Base-by-base conservation (phyloP, 768 basidiomycete genomes). In the Galerina marginata region DNA sequence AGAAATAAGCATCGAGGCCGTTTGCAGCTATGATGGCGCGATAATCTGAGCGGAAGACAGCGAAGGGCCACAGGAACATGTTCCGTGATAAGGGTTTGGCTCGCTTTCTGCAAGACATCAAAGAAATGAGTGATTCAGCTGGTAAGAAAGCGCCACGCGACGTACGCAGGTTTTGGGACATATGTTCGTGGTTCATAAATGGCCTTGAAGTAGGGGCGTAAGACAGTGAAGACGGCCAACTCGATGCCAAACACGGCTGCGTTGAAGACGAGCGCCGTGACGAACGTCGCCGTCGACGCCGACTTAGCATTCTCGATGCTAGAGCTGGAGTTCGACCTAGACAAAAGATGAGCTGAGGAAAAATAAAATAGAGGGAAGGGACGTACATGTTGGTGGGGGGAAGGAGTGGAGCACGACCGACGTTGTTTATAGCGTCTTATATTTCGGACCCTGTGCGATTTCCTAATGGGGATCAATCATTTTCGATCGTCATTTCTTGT, bases 1-100 rank as follows among this genome's bases (percentile, higher is more conserved):
- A 99, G 70, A 96, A 89, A 77, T 96, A 99, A 14, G 95, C 92
- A 71, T 99, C 96, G 59, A 91, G 79, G 26, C 94, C 94, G 62
- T 95, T 95, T 44, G 84, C 81, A 44, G 78, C 76, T 60, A 86
- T 82, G 58, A 93, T 86, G 23, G 79, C 81, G 29, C 75, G 75
- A 67, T 88, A 86, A 68, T 93, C 84, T 2, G 88, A 81, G 2
- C 77, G 79, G 74, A 77, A 87, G 16, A 95, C 73, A 0, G 85
- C 80, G 16, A 83, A 59, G 1, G 91, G 89, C 93, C 93, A 96
- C 37, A 80, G 69, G 23, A 93, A 74, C 16, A 85, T 63, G 9
- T 76, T 76, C 14, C 72, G 59, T 0, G 83, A 70, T 52, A 95
- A 80, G 4, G 87, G 78, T 14, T 74, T 62, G 9, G 82, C 77